phyloP scores from a whole-genome alignment of 2,329 filamentous ascomycete species.

The Xylariaceae sp. region DNA sequence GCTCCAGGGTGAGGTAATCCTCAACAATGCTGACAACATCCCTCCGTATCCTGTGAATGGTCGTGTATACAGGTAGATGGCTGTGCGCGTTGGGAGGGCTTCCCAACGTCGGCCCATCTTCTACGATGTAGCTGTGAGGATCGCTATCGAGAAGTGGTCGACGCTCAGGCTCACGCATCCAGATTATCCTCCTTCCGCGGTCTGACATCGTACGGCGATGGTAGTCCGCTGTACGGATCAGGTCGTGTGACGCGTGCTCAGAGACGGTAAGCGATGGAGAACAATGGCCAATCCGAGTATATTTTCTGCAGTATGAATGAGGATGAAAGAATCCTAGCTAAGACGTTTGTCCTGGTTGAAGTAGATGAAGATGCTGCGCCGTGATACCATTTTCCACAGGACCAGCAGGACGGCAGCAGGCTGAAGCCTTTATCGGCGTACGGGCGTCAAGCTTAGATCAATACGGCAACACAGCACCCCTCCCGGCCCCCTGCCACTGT shows the following conservation, averaged over 20 bases:
- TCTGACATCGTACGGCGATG: constrained; percentile 17
- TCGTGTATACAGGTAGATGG: constrained; percentile 67
- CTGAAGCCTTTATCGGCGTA: not conserved
- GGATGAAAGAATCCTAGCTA: not conserved
- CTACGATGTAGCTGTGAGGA: constrained; percentile 34
- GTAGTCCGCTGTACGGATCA: not conserved
- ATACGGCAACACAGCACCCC: not conserved
- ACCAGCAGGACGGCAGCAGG: not conserved
- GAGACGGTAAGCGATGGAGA: not conserved
- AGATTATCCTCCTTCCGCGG: constrained; percentile 18
- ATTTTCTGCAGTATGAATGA: not conserved
- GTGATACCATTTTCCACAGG: not conserved
- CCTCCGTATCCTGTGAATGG: constrained; percentile 65
- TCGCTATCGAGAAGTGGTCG: constrained; percentile 36
- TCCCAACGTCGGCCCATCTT: constrained; percentile 44
- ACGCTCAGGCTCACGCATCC: constrained; percentile 29
- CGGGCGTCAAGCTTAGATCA: not conserved
- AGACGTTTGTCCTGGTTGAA: not conserved
- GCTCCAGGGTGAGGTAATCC: constrained; percentile 62
- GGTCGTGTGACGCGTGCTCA: not conserved
- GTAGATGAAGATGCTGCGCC: not conserved
- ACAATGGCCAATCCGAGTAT: not conserved
- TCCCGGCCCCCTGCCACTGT: not conserved
- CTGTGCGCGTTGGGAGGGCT: constrained; percentile 54
- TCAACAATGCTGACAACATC: constrained; percentile 60